phyloP scores from a whole-genome alignment of 1,284 basidiomycete genomes.

The Heliocybe sulcata region DNA sequence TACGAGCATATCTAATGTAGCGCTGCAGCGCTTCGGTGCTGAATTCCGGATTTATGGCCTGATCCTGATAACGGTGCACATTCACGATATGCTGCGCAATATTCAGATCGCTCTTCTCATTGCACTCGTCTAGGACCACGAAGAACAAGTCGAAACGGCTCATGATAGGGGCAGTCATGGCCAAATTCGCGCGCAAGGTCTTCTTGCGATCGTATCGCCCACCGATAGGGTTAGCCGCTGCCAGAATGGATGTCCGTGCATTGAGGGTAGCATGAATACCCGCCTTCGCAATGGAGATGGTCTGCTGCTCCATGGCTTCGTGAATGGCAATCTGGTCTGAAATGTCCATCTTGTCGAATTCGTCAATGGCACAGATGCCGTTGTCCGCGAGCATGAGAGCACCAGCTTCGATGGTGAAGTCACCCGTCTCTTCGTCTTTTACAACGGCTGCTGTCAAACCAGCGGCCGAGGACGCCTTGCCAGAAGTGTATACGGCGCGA shows the following conservation, averaged over 20 bases:
- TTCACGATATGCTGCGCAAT: constrained; percentile 98
- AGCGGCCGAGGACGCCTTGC: constrained; percentile 97
- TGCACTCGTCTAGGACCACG: constrained; percentile 96
- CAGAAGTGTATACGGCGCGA: constrained; percentile 97
- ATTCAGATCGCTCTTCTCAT: constrained; percentile 88
- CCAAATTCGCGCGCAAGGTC: constrained; percentile 90
- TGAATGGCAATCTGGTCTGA: constrained; percentile 99
- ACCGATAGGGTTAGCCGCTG: constrained; percentile 95
- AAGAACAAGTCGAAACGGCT: constrained; percentile 99
- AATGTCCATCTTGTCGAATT: constrained; percentile 99
- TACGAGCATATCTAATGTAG: constrained; percentile 95
- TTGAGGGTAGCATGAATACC: constrained; percentile 99
- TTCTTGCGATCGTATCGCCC: constrained; percentile 97
- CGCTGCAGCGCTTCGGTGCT: constrained; percentile 94
- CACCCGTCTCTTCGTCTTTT: constrained; percentile 97
- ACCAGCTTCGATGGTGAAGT: constrained; percentile 99
- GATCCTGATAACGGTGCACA: constrained; percentile 93
- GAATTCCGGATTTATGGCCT: constrained; percentile 93
- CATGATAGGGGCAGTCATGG: constrained; percentile 99
- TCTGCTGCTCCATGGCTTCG: constrained; percentile 99
- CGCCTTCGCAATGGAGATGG: constrained; percentile 98
- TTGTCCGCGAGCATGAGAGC: constrained; percentile 99
- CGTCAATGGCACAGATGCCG: constrained; percentile 99
- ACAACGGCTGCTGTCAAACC: constrained; percentile 99
- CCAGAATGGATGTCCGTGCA: constrained; percentile 95